Evolutionary conservation across 768 basidiomycete genomes (phyloP), one percentile per base, ranked within the genome.

Genomic region (Mrakia frigida): DNA sequence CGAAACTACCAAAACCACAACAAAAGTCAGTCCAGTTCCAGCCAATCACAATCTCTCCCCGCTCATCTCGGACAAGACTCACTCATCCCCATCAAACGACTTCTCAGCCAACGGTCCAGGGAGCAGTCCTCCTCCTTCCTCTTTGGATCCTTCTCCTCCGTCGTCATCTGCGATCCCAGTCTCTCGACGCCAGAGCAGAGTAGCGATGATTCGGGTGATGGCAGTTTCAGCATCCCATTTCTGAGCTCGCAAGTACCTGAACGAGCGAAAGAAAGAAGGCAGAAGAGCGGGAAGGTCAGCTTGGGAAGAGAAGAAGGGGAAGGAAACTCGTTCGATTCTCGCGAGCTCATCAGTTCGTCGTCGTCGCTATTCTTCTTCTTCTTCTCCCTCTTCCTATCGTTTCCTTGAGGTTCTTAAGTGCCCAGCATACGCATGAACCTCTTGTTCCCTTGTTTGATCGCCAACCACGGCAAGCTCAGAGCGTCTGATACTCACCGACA

Each of bases 151-250:
- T 35, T 73, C 71, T 21, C 70, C 70, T 25, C 70, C 70, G 53
- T 77, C 77, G 33, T 73, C 71, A 35, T 74, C 77, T 0, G 73
- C 65, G 28, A 78, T 73, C 3, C 77, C 67, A 25, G 69, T 69
- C 43, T 78, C 77, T n/a, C 77, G 28, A 28, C 77, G 50, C 77
- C 77, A 78, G 43, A 74, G 31, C 35, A 78, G 35, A 5, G 77
- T 78, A 39, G 65, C 65, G 37, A 52, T 70, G 43, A 78, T 50
- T 23, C 73, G 65, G 9, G 52, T 43, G 43, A 74, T 78, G 60
- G 77, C 77, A 16, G 67, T 73, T 61, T 59, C 10, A 2, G 43
- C 33, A 31, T 61, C 39, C 77, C 77, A 78, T 6, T 74, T 74
- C 63, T 78, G 41, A 13, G 77, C 77, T 3, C 77, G 52, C 1